phyloP scores from a whole-genome alignment of 2,329 filamentous ascomycete species.

The Pseudocercospora fuligena region DNA sequence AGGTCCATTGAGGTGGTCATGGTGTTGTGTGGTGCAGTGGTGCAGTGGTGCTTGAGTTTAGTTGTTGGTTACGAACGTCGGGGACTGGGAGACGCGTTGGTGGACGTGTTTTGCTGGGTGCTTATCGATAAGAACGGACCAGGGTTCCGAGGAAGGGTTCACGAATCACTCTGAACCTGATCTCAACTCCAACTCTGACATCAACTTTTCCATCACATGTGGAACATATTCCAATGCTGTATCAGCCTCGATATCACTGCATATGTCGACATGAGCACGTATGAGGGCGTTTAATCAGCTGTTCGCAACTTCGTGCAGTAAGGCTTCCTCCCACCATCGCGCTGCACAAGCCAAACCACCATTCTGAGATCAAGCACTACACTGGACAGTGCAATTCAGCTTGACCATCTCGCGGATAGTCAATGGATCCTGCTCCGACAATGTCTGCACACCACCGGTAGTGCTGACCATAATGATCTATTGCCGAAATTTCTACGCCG shows the following conservation, averaged over 20 bases:
- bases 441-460: not conserved
- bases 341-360: not conserved
- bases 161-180: not conserved
- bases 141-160: not conserved
- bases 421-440: not conserved
- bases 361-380: not conserved
- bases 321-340: not conserved
- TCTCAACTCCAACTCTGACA: not conserved
- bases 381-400: not conserved
- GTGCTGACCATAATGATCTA: not conserved
- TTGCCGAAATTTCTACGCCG: constrained; percentile 3
- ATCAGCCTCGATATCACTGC: not conserved
- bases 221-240: not conserved
- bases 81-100: not conserved
- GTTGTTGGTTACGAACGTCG: not conserved
- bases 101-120: not conserved
- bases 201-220: not conserved
- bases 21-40: not conserved
- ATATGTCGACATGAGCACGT: no score
- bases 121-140: not conserved
- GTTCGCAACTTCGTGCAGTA: no score
- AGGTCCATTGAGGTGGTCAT: constrained; percentile 28
- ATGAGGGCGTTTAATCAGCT: no score
- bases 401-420: not conserved
- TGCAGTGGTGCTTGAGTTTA: not conserved